These are phyloP conservation scores for Sonneratia alba DNA, from an alignment of 345 rosid genomes.

Conservation along the genomic window DNA sequence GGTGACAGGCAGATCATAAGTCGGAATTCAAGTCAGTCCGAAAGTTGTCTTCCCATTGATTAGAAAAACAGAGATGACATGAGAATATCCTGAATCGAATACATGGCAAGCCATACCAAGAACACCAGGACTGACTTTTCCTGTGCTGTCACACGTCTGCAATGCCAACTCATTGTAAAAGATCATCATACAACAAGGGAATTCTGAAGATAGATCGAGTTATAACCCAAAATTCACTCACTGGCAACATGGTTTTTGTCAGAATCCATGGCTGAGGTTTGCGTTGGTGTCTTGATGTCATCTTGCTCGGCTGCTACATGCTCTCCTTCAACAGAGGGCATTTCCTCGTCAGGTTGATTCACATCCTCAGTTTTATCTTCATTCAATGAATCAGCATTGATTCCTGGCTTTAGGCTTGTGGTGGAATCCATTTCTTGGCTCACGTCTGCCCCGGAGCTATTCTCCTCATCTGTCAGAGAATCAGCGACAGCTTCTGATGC, in stretches of 20 bases:
- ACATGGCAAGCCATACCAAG: neutral
- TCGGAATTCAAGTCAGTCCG: neutral
- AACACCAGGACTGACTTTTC: neutral
- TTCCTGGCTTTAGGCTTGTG: neutral
- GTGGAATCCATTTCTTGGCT: conserved; percentile 8
- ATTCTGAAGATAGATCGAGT: neutral
- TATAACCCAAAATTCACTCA: neutral
- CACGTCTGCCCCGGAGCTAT: neutral
- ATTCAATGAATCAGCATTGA: neutral
- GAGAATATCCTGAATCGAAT: neutral
- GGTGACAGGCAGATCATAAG: no score
- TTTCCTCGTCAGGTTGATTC: neutral
- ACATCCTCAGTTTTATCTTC: neutral
- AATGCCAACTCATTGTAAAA: neutral
- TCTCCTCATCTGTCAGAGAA: neutral
- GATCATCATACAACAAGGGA: neutral
- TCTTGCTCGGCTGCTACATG: neutral
- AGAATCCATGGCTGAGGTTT: neutral
- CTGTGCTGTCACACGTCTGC: no score
- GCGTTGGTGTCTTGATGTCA: neutral
- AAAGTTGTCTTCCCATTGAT: conserved; percentile 4
- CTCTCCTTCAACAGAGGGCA: neutral
- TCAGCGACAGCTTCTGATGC: neutral
- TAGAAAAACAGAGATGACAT: neutral
- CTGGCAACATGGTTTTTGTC: neutral